Conservation (phyloP, 805 yeast species). For the Cyberlindnera sargentensis region DNA sequence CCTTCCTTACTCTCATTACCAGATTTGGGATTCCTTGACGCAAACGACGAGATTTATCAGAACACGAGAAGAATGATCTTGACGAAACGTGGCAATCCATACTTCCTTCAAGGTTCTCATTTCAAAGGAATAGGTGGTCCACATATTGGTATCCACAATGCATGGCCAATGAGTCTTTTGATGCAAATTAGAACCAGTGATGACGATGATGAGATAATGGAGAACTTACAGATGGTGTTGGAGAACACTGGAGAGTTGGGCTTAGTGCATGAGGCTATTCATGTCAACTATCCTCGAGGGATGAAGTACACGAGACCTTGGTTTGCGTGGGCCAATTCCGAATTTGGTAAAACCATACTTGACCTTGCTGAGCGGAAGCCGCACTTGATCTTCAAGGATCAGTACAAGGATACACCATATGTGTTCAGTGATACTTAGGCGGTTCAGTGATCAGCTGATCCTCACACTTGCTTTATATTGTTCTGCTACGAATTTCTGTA, state of each 20-base stretch:
- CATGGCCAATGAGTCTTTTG: conserved; percentile 90
- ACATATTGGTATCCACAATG: conserved; percentile 70
- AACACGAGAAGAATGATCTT: conserved; percentile 76
- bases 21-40: conserved; percentile 57
- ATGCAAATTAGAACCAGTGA: conserved; percentile 68
- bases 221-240: conserved; percentile 43
- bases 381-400: conserved; percentile 52
- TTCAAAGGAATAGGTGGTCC: conserved; percentile 89
- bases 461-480: no score
- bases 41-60: conserved; percentile 53
- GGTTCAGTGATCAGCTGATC: no score
- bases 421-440: background rate
- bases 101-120: conserved; percentile 51
- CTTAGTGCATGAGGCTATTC: conserved; percentile 74
- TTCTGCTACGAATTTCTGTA: no score
- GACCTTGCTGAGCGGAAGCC: conserved; percentile 72
- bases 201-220: conserved; percentile 60
- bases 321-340: conserved; percentile 95
- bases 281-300: conserved; percentile 48
- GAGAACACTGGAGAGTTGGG: conserved; percentile 68
- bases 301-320: conserved; percentile 67
- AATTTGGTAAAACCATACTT: conserved; percentile 81
- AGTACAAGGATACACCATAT: conserved; percentile 16
- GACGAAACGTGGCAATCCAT: conserved; percentile 68
- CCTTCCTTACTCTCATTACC: conserved; percentile 81